Evolutionary conservation across 2,329 filamentous ascomycete species (phyloP).

Genomic region (Alternaria ethzedia): DNA sequence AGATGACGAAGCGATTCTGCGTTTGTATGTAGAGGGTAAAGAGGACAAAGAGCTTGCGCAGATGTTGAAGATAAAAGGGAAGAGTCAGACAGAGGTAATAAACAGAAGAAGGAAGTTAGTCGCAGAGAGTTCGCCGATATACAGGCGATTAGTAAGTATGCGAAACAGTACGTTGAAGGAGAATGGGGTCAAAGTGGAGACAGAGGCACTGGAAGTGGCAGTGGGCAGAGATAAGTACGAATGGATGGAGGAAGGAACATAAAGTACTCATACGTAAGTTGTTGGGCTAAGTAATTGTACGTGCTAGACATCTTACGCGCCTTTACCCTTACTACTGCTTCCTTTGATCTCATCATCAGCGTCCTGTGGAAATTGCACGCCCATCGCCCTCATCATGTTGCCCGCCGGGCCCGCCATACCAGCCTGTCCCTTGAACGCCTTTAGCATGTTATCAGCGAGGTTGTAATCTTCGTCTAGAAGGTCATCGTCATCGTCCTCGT

Average conservation of each 20-base stretch:
- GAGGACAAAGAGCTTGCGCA: conserved; percentile 4
- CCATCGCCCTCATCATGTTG: conserved; percentile 87
- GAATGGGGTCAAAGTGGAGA: background rate
- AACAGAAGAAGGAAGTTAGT: background rate
- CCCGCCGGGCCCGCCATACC: conserved; percentile 85
- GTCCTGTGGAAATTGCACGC: conserved; percentile 79
- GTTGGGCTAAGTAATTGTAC: background rate
- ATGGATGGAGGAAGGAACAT: background rate
- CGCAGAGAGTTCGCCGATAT: background rate
- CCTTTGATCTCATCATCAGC: conserved; percentile 61
- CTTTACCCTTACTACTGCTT: background rate
- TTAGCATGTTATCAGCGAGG: conserved; percentile 85
- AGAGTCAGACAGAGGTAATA: background rate
- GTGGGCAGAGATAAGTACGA: background rate
- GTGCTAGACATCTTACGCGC: background rate
- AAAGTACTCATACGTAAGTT: background rate
- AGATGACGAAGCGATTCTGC: conserved; percentile 13
- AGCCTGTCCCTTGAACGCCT: conserved; percentile 89
- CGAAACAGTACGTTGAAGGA: background rate
- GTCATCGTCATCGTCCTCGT: conserved; percentile 56
- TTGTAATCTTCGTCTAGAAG: conserved; percentile 81
- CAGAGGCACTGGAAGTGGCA: background rate
- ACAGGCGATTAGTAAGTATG: conserved; percentile 4
- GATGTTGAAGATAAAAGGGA: background rate
- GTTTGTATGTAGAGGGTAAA: background rate